Conservation (phyloP, 768 basidiomycete species). For the Boletus sensibilis region DNA sequence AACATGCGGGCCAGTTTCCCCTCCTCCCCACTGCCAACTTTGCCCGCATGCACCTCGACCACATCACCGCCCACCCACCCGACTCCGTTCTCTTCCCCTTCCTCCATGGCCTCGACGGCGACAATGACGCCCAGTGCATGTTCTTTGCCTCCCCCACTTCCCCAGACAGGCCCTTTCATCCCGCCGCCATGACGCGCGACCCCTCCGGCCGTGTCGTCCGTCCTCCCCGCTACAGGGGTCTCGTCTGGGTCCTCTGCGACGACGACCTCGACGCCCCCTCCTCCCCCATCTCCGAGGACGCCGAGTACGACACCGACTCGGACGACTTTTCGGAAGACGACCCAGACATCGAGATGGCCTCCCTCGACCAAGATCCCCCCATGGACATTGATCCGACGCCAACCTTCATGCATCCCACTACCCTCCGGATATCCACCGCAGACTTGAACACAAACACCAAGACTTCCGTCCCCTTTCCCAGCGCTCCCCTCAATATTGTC, state of each 20-base stretch:
- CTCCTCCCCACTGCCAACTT: constrained; percentile 50
- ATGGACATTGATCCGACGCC: constrained; percentile 30
- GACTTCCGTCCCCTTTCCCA: constrained; percentile 9
- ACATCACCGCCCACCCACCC: constrained; percentile 68
- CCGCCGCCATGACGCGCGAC: constrained; percentile 29
- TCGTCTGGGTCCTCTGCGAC: constrained; percentile 81
- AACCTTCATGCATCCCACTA: constrained; percentile 40
- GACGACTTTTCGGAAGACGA: constrained; percentile 29
- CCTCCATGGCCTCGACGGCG: constrained; percentile 81
- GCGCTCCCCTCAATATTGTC: constrained; percentile 14
- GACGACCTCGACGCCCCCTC: constrained; percentile 49
- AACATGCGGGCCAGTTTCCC: constrained; percentile 16
- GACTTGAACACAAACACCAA: constrained; percentile 9
- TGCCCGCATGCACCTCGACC: constrained; percentile 57
- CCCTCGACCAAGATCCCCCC: constrained; percentile 28
- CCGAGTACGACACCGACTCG: constrained; percentile 32
- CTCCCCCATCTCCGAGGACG: constrained; percentile 22
- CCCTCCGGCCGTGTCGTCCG: constrained; percentile 24
- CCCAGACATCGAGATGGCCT: constrained; percentile 29
- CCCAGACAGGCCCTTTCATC: constrained; percentile 10
- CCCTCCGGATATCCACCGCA: constrained; percentile 33
- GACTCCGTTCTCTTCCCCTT: constrained; percentile 87
- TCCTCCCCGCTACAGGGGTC: constrained; percentile 60
- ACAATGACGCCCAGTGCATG: constrained; percentile 73
- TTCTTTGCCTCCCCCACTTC: constrained; percentile 59